Evolutionary conservation across 805 yeast genomes (phyloP).

Genomic region (Lachancea quebecensis): DNA sequence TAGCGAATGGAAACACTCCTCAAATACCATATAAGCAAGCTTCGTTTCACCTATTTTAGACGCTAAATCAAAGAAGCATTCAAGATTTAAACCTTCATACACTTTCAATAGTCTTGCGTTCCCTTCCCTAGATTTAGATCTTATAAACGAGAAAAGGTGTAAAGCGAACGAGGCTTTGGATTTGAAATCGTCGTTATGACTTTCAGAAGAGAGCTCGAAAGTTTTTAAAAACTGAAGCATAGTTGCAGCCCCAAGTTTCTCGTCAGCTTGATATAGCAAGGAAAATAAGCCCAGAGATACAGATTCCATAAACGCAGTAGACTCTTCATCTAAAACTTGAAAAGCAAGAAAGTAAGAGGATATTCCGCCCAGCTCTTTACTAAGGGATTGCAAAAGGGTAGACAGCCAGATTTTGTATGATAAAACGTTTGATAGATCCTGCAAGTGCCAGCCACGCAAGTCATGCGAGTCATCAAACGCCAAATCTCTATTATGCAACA

Average conservation of each 20-base stretch:
- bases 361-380: neutral
- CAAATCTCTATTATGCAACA: neutral
- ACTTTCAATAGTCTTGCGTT: slow-evolving; percentile 13
- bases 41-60: slow-evolving; percentile 17
- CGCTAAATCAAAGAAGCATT: slow-evolving; percentile 18
- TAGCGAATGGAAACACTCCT: slow-evolving; percentile 18
- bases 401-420: slow-evolving; percentile 3
- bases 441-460: neutral
- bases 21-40: slow-evolving; percentile 34
- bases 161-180: slow-evolving; percentile 7
- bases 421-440: neutral
- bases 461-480: too few relatives aligned
- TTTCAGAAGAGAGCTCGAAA: neutral
- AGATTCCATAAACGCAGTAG: neutral
- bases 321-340: neutral
- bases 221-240: neutral
- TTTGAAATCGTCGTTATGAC: neutral
- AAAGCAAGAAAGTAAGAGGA: neutral
- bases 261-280: neutral
- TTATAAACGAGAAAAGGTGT: slow-evolving; percentile 22
- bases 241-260: neutral
- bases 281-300: slow-evolving; percentile 3
- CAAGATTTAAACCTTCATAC: slow-evolving; percentile 18
- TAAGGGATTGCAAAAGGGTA: neutral
- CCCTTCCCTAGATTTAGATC: slow-evolving; percentile 19